Percentiles rank a stretch among this genome's conserved stretches.
These are phyloP conservation scores for Podospora conica DNA, from an alignment of 495 filamentous ascomycete genomes.

Conservation along the genomic window DNA sequence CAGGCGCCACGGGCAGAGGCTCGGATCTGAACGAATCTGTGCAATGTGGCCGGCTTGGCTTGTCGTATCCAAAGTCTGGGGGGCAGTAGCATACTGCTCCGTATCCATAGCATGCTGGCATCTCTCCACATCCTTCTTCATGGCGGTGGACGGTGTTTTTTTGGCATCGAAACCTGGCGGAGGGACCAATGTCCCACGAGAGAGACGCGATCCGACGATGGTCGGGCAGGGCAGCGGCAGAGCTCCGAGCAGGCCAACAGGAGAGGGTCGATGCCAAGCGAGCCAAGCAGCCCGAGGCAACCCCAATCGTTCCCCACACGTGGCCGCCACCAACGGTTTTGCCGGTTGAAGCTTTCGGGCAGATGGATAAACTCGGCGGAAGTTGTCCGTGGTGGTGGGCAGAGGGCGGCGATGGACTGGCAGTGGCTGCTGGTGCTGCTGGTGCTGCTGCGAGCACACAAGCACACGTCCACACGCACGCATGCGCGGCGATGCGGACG, in stretches of 20 bases:
- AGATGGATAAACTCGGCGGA: constrained; percentile 24
- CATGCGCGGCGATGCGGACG: background rate
- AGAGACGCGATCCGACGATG: background rate
- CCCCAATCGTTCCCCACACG: constrained; percentile 22
- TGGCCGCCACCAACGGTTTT: constrained; percentile 26
- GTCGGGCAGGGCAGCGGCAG: background rate
- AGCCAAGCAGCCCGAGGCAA: constrained; percentile 10
- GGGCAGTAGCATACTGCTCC: background rate
- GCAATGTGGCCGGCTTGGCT: constrained; percentile 30
- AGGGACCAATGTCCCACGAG: background rate
- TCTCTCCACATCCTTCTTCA: constrained; percentile 4
- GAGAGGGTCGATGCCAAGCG: background rate
- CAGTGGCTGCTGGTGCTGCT: background rate
- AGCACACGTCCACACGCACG: background rate
- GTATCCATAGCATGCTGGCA: background rate
- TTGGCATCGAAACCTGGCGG: background rate
- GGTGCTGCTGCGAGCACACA: too few relatives aligned
- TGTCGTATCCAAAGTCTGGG: background rate
- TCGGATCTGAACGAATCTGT: constrained; percentile 31
- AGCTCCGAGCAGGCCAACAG: background rate
- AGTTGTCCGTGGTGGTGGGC: background rate
- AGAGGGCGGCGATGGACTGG: background rate
- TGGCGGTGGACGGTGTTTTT: constrained; percentile 9
- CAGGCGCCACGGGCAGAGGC: constrained; percentile 21
- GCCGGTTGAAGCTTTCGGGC: constrained; percentile 28